phyloP scores from a whole-genome alignment of 108 stramenopile species.

The Cyclotella sp. region DNA sequence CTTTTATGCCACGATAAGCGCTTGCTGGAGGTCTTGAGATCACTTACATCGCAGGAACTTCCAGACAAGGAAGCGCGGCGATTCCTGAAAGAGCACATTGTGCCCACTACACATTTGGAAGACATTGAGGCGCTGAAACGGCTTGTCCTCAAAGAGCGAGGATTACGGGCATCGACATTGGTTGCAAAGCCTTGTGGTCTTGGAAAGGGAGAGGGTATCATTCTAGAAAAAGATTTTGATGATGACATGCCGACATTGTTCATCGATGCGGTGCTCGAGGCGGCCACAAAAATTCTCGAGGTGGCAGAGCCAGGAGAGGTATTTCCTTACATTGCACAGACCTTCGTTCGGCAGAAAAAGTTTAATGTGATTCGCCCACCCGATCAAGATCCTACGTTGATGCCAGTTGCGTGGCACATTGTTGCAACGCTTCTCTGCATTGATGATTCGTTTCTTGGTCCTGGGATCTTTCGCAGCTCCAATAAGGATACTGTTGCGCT shows the following conservation, averaged over 20 bases:
- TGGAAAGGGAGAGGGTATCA: not conserved
- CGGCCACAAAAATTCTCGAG: not conserved
- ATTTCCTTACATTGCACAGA: conserved; percentile 1
- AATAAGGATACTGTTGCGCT: not conserved
- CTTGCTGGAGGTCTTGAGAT: not conserved
- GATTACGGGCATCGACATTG: not conserved
- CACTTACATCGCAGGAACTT: not conserved
- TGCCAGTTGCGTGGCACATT: not conserved
- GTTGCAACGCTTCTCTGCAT: not conserved
- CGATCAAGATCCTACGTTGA: not conserved
- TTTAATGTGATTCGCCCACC: conserved; percentile 1
- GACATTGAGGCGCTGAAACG: not conserved
- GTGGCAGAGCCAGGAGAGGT: not conserved
- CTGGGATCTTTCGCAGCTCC: not conserved
- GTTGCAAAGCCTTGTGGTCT: not conserved
- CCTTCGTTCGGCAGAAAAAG: not conserved
- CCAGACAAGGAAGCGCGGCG: not conserved
- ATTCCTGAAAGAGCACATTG: not conserved
- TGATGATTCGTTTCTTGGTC: not conserved
- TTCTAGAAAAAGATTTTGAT: not conserved
- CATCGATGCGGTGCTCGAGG: not conserved
- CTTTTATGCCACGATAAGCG: conserved; percentile 1
- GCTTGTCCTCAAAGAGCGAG: not conserved
- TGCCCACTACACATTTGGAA: conserved; percentile 1
- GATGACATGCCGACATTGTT: not conserved